Evolutionary conservation across 768 basidiomycete species (phyloP).

Genomic region (Tulasnella sp.): DNA sequence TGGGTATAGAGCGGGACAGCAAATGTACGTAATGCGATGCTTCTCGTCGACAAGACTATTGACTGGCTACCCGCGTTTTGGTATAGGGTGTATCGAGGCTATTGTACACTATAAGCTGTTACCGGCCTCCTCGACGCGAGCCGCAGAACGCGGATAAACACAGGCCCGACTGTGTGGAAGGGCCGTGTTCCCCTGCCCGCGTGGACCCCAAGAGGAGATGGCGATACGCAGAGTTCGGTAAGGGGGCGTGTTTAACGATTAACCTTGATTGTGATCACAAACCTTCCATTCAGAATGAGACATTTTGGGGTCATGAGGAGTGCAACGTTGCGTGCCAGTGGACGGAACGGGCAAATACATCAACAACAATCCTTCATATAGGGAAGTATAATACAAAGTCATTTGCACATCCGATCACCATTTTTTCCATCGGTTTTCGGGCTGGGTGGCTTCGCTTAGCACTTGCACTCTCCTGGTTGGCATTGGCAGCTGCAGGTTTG

Average conservation of each 20-base stretch:
- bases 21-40: slow-evolving; percentile 65
- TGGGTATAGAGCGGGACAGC: slow-evolving; percentile 88
- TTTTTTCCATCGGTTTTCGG: neutral
- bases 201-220: slow-evolving; percentile 68
- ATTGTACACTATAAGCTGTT: slow-evolving; percentile 80
- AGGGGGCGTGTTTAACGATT: neutral
- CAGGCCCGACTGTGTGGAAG: slow-evolving; percentile 52
- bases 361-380: neutral
- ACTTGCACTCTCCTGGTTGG: slow-evolving; percentile 53
- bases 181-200: slow-evolving; percentile 58
- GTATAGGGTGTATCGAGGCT: slow-evolving; percentile 90
- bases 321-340: neutral
- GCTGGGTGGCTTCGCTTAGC: neutral
- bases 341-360: neutral
- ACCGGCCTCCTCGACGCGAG: slow-evolving; percentile 55
- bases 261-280: neutral
- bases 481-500: slow-evolving; percentile 55
- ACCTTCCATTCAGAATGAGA: neutral
- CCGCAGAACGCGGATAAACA: slow-evolving; percentile 43
- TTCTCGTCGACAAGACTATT: too few species aligned
- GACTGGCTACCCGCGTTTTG: too few species aligned
- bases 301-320: slow-evolving; percentile 1
- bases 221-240: slow-evolving; percentile 66
- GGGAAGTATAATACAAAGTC: too few species aligned
- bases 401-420: too few species aligned